Evolutionary conservation across 164 flowering plant genomes (phyloP), one percentile per base, ranked within the genome.

Genomic region (Kalanchoe fedtschenkoi): DNA sequence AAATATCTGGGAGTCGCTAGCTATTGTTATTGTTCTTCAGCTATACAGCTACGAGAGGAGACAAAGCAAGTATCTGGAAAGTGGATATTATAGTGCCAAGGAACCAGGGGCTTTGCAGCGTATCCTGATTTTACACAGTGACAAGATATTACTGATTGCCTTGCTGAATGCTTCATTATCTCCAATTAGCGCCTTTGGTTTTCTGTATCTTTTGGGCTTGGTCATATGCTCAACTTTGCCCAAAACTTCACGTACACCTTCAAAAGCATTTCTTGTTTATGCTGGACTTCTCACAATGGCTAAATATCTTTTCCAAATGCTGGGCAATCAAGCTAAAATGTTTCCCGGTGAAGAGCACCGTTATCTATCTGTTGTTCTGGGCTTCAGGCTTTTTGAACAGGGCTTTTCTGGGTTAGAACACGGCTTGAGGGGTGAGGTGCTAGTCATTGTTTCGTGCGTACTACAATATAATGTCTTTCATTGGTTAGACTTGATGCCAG

Each of bases 41-140:
- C 84, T 89, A 65, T 89, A 81, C 69, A 86, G 91, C 72, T 89
- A 86, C 68, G 92, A 84, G 72, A 81, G 96, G 75, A 77, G 92
- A 63, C 78, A 84, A 67, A 89, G 85, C 75, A 77, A 74, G 65
- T 42, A 63, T 46, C 53, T 33, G 13, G 34, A n/a, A 34, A 68
- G 65, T n/a, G 72, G 63, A 47, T 72, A 72, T 65, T 56, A 62
- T 34, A 64, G 70, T 41, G 68, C 64, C 47, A 38, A 62, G 30
- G 79, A 80, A 62, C 59, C 46, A 51, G 82, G 88, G 47, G 35
- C 47, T 1, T 46, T 81, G 64, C 78, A 74, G 66, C 81, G 96
- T 38, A 65, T 84, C 65, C 61, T 88, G 34, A 77, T 83, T 64
- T 80, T 81, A 88, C 96, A 86, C 70, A 78, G 84, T 54, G 81